Percentiles rank a stretch among this genome's conserved stretches.
Conservation (phyloP, 768 basidiomycete genomes). For the Sutorius australiensis region DNA sequence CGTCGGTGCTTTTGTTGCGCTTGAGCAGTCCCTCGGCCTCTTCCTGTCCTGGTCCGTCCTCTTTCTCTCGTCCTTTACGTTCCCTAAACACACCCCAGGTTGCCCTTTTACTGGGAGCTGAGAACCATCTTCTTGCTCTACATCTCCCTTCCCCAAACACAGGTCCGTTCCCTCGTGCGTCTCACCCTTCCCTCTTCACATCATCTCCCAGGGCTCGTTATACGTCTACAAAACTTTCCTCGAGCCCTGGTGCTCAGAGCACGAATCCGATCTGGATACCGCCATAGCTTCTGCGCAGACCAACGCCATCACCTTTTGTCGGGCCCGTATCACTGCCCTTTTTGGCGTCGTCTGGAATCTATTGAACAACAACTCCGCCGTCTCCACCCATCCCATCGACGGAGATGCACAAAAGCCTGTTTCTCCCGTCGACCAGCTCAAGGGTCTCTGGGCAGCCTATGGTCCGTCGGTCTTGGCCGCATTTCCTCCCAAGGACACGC, state of each 20-base stretch:
- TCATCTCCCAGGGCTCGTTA: slow-evolving; percentile 53
- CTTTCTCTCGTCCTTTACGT: background rate
- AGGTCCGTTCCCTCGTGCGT: slow-evolving; percentile 38
- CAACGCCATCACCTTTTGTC: slow-evolving; percentile 53
- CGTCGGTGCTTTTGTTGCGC: slow-evolving; percentile 54
- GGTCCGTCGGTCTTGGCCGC: slow-evolving; percentile 38
- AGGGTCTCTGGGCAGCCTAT: slow-evolving; percentile 41
- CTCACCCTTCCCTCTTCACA: slow-evolving; percentile 5
- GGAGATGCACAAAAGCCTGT: slow-evolving; percentile 21
- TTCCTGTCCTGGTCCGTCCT: slow-evolving; percentile 58
- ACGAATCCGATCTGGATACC: slow-evolving; percentile 60
- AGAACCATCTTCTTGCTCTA: slow-evolving; percentile 68
- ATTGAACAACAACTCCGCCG: slow-evolving; percentile 41
- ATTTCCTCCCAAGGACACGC: slow-evolving; percentile 14
- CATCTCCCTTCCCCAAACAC: slow-evolving; percentile 64
- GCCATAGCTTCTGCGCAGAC: slow-evolving; percentile 52
- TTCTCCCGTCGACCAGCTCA: slow-evolving; percentile 30
- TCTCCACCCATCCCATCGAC: slow-evolving; percentile 22
- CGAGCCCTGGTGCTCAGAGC: slow-evolving; percentile 54
- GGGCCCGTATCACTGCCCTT: slow-evolving; percentile 45
- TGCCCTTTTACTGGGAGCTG: slow-evolving; percentile 75
- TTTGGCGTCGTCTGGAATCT: slow-evolving; percentile 45
- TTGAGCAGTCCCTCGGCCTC: slow-evolving; percentile 63
- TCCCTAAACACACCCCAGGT: slow-evolving; percentile 39
- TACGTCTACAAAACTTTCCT: slow-evolving; percentile 60